Evolutionary conservation across 2,329 filamentous ascomycete species (phyloP), one percentile per base, ranked within the genome.

Genomic region (Alternaria sp.): DNA sequence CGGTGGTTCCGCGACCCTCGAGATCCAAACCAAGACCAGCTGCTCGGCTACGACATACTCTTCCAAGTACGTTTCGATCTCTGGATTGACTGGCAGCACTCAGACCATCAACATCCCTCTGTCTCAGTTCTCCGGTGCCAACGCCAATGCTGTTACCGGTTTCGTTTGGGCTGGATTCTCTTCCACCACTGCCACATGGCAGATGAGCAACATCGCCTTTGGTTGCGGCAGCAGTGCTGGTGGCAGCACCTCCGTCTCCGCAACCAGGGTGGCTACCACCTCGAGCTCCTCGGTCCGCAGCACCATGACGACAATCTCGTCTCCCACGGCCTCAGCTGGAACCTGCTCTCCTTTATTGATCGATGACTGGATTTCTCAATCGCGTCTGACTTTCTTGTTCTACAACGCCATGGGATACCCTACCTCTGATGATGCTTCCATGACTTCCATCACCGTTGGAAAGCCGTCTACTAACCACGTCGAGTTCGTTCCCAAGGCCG

Each of bases 341-440:
- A 75, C 77, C 19, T 87, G 85, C 70, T 75, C 78, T 11, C 73
- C 79, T 36, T 75, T 86, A 7, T 72, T 87, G 25, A 81, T 89
- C 57, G 87, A 89, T 66, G 87, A 89, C 78, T 89, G 85, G 83
- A 82, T 82, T 57, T 89, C 87, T 9, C 87, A 89, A 72, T 89
- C 87, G 6, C 85, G 87, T 28, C 76, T 89, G 56, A 87, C 85
- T 2, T 89, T 89, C 75, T 77, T 89, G 15, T 85, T 81, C 70
- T 89, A 89, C 80, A 89, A 89, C 71, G 82, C 87, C 40, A 79
- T 89, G 78, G 78, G 85, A 3, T 79, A 85, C 65, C 81, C 87
- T 5, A 85, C 85, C 6, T 87, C 86, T 32, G 85, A 88, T 65
- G 87, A 89, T 72, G 83, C 77, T 3, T 85, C 85, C 7, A 88